Conservation (phyloP, 495 filamentous ascomycete genomes). For the Penicillium desertorum region DNA sequence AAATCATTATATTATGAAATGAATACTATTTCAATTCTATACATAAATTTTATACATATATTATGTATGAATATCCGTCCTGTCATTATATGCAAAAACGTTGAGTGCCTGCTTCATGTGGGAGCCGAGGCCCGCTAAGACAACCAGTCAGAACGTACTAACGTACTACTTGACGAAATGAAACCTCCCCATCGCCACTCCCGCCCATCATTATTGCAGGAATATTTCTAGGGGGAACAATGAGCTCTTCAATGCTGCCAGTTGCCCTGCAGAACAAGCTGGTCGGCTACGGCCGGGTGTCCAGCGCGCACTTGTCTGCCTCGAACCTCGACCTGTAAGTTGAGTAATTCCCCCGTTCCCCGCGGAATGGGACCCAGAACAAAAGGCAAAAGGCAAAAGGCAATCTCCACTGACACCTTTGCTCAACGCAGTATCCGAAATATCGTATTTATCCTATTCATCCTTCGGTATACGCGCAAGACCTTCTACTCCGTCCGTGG, state of each 20-base stretch:
- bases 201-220: slow-evolving; percentile 21
- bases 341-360: slow-evolving; percentile 14
- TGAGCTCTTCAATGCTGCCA: slow-evolving; percentile 39
- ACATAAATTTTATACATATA: neutral
- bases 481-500: slow-evolving; percentile 80
- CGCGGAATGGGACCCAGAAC: slow-evolving; percentile 11
- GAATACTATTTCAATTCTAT: neutral
- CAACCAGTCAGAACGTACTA: slow-evolving; percentile 8
- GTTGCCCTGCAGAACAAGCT: slow-evolving; percentile 46
- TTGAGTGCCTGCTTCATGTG: slow-evolving; percentile 21
- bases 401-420: slow-evolving; percentile 17
- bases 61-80: neutral
- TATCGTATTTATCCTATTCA: slow-evolving; percentile 84
- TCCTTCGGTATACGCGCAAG: slow-evolving; percentile 83
- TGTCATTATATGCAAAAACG: neutral
- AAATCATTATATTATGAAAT: neutral
- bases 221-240: slow-evolving; percentile 22
- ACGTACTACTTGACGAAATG: slow-evolving; percentile 1
- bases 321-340: slow-evolving; percentile 83
- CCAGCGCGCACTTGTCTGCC: slow-evolving; percentile 57
- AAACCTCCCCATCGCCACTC: slow-evolving; percentile 12
- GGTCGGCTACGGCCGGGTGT: slow-evolving; percentile 47
- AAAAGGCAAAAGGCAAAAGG: slow-evolving; percentile 5
- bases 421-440: slow-evolving; percentile 63
- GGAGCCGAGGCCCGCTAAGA: slow-evolving; percentile 24